Base-by-base conservation (phyloP, 2,329 filamentous ascomycete genomes). In the Cytospora piceicola region DNA sequence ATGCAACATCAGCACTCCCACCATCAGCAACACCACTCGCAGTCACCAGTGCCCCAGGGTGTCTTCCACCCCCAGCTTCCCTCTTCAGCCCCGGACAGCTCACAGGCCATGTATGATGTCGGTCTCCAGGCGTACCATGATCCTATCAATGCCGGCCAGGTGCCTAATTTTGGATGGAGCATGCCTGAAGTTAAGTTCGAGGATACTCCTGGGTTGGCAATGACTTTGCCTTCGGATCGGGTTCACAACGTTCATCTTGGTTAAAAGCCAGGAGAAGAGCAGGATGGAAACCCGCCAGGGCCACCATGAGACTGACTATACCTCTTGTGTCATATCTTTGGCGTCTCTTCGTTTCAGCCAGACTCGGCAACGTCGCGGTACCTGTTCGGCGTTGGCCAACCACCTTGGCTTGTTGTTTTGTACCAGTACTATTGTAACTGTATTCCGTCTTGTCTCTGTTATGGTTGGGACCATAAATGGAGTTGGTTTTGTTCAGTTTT, bases 31-130 rank as follows among this genome's bases (percentile, higher is more conserved):
- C 63, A 58, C 20, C 63, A 65, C n/a, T 61, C 61, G 1, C 63
- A 65, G 30, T 57, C 63, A 2, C 53, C 58, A 12, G 66, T 51
- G 15, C 36, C 58, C 17, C 66, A 65, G 20, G 62, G 56, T 6
- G 64, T 67, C 6, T 67, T 65, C 58, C 54, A 58, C 24, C 62
- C 30, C 4, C 63, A 65, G 42, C 54, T 65, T 36, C 20, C 60
- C 8, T 46, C 62, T 11, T 58, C 63, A n/a, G 65, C 60, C 27
- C 61, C 64, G 11, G 60, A 63, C 39, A 30, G 49, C 20, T 56
- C 60, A 22, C 60, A 63, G 36, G 36, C 27, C 36, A 63, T 63
- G 52, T 63, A 63, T 7, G 39, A 34, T 15, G 6, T 20, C 36
- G 53, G 60, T 8, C 53, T 63, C 2, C 53, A 39, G 24, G 39